Evolutionary conservation across 768 basidiomycete genomes (phyloP).

Genomic region (Rhodosporidiobolus sp.): DNA sequence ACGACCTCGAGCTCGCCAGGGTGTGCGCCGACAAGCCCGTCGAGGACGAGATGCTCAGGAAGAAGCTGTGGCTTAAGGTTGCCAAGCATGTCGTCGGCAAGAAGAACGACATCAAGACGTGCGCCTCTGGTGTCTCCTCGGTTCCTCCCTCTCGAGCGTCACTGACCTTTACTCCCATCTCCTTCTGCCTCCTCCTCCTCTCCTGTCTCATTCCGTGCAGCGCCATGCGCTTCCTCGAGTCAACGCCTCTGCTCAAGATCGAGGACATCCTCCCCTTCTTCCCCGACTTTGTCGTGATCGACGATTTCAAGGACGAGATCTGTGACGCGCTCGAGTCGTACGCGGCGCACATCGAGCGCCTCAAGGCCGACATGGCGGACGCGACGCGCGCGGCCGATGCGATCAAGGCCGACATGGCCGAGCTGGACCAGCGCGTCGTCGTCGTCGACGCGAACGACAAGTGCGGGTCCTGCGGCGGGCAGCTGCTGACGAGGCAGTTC

Average conservation of each 20-base stretch:
- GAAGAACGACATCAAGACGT: constrained; percentile 98
- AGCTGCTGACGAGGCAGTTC: constrained; percentile 82
- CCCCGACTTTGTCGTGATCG: constrained; percentile 98
- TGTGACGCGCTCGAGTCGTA: constrained; percentile 93
- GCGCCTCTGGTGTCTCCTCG: constrained; percentile 49
- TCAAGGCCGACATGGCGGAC: constrained; percentile 94
- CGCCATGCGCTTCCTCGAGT: constrained; percentile 94
- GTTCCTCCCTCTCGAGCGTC: not conserved
- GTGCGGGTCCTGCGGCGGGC: constrained; percentile 73
- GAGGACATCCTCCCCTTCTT: constrained; percentile 99
- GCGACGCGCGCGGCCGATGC: constrained; percentile 86
- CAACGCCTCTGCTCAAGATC: constrained; percentile 90
- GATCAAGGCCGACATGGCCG: constrained; percentile 84
- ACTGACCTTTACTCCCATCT: too few relatives aligned
- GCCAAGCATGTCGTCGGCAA: constrained; percentile 98
- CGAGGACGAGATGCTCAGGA: constrained; percentile 70
- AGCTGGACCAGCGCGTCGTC: constrained; percentile 81
- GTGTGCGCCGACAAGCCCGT: constrained; percentile 92
- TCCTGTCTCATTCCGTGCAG: constrained; percentile 56
- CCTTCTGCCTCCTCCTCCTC: too few relatives aligned
- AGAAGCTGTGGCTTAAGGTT: constrained; percentile 97
- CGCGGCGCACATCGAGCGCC: constrained; percentile 78
- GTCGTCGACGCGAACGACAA: constrained; percentile 83
- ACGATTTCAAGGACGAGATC: constrained; percentile 99
- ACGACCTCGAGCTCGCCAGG: constrained; percentile 91